A percentile compares a stretch with the other conserved stretches of the same genome.
Evolutionary conservation across 176 grass and related monocot species (phyloP).

Genomic region (Cymbopogon citratus): DNA sequence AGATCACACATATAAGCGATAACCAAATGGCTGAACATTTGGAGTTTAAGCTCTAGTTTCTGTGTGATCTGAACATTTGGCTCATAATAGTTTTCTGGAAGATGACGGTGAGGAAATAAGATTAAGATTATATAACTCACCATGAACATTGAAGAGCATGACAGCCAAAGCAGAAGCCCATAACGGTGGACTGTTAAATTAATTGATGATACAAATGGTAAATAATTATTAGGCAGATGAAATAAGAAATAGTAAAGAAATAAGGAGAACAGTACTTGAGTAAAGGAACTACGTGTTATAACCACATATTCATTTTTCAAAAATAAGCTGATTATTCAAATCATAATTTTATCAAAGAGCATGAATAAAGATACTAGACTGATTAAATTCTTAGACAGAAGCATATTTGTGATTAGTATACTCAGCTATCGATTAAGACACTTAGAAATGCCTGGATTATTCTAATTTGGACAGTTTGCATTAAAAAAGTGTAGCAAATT

Average conservation of each 20-base stretch:
- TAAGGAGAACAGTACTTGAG: not conserved
- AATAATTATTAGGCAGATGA: not conserved
- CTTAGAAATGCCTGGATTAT: not conserved
- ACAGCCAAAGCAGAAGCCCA: constrained; percentile 71
- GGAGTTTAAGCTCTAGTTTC: not conserved
- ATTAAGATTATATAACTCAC: constrained; percentile 42
- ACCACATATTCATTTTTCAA: not conserved
- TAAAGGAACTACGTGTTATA: not conserved
- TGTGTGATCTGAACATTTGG: not conserved
- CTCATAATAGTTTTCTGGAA: constrained; percentile 17
- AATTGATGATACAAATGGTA: constrained; percentile 13
- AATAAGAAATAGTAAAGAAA: not conserved
- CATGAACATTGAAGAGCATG: constrained; percentile 79
- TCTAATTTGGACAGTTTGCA: not conserved
- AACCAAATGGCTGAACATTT: not conserved
- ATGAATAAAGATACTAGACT: not conserved
- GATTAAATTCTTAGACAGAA: not conserved
- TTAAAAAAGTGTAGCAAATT: not conserved
- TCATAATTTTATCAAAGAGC: not conserved
- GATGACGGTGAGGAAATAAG: not conserved
- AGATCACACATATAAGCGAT: not conserved
- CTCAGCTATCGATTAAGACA: not conserved
- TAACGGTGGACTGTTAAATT: constrained; percentile 53
- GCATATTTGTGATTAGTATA: not conserved
- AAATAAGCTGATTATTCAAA: not conserved